Evolutionary conservation across 441 rosid species (phyloP), one percentile per base, ranked within the genome.

Genomic region (Mallotus japonicus): DNA sequence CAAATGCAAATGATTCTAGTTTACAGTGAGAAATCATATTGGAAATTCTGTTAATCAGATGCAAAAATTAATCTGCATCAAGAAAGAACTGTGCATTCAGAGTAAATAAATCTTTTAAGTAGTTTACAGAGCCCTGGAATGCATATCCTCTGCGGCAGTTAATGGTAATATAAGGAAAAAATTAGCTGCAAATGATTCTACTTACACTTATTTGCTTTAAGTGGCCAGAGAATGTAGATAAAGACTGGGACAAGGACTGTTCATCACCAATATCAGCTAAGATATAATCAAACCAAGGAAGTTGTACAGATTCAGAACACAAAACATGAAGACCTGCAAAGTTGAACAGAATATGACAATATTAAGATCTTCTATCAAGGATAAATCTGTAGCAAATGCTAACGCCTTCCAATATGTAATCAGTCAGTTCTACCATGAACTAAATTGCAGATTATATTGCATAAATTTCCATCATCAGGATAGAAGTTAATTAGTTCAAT

Each of bases 211-310:
- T 90, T 83, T 92, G 97, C 73, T 90, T 92, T 86, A 92, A 80
- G 79, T 91, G 99, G 74, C 97, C 97, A 70, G 99, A 95, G 80
- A 92, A 95, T 75, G 99, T 92, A 74, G 99, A 95, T 74, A 95
- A 79, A 71, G 97, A 95, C 80, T 91, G 97, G 44, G 91, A 85
- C 80, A 95, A 78, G 56, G 99, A 95, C 74, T 95, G 97, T 70
- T 95, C 99, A 79, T 92, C 98, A 32, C 98, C 98, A 82, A 95
- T 92, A 78, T 95, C 97, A 81, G 98, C 98, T 73, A 88, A 95
- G 79, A 95, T 83, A 65, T 85, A 87, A 86, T 92, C 96, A 83
- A 95, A 87, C 98, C 99, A 92, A 73, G 99, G 97, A 74, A 95
- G 69, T 70, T 86, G 88, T 20, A 85, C 95, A 73, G 97, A 88